Base-by-base conservation (phyloP, 345 rosid species). In the Odontarrhena argentea region DNA sequence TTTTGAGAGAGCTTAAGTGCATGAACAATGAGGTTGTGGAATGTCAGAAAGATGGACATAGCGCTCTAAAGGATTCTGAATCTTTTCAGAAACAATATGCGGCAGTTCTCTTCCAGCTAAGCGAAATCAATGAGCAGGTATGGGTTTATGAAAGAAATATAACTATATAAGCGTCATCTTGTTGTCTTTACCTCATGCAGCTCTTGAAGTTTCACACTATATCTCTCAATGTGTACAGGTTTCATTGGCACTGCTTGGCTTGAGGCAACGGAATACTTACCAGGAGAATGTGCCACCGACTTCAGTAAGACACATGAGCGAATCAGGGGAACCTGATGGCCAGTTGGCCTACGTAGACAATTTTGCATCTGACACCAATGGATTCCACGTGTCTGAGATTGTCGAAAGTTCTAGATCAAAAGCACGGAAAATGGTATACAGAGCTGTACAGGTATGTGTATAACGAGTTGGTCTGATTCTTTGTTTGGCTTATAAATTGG, bases 261-360 rank as follows among this genome's bases (percentile, higher is more conserved):
- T 86, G 80, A 83, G 96, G 77, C 87, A 84, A 55, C 86, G 92
- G 6, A 88, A 88, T 75, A 86, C 96, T 10, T 88, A 88, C 73
- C 88, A 83, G 65, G 88, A 80, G 74, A 76, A 65, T 75, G 61
- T 44, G 28, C 67, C 75, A 18, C 58, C 58, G 43, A 40, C 59
- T 60, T 57, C 77, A 77, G 42, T 53, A 60, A 81, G 67, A 60
- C 65, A 65, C 62, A 30, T 63, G 63, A 42, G 63, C 48, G 53
- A 59, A 58, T 60, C 76, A 47, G 80, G 77, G 50, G 88, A 85
- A 48, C 84, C 78, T 35, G 77, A 71, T 68, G 71, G 55, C 18
- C 81, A 76, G 60, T 52, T 51, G 66, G 78, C 74, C 68, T 46
- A 79, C 63, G 61, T 62, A 45, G 82, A 85, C 71, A 74, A 38